Base-by-base conservation (phyloP, 2,329 filamentous ascomycete genomes). In the Fusarium floridanum region DNA sequence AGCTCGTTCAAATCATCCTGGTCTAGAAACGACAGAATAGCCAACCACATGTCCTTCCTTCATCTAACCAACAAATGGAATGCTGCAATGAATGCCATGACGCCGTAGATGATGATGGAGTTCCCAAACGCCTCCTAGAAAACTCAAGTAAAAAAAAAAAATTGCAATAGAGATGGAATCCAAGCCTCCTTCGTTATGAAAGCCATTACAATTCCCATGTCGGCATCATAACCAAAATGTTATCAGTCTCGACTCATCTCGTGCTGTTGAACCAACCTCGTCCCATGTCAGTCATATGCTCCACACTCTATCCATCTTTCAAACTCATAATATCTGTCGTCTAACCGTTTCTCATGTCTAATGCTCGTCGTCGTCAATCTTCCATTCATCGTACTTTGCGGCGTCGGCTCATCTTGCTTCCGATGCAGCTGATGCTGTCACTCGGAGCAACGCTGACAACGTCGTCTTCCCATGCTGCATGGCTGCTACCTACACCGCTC, bases 351-450 rank as follows among this genome's bases (percentile, higher is more conserved):
- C 41, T 71, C 55, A 56, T 62, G 36, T 34, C 62, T 56, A 63
- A 75, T 56, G 45, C 53, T 65, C 67, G 14, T 67, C 57, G n/a
- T 67, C 45, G 16, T 57, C 60, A 41, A 41, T 61, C 56, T 60
- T 62, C 50, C 41, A 61, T 66, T 68, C 29, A 79, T 73, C 76
- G 68, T 66, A 74, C 74, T 61, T 73, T 79, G 53, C 76, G 76
- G 50, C 73, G 73, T 60, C 79, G 73, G 67, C 77, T 75, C 74
- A 67, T 78, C 64, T 78, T 80, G 68, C 75, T 85, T 24, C 89
- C 90, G n/a, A 91, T 85, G 74, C 88, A 89, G 78, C 89, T 91
- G 66, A 92, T 90, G 76, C 90, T 91, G 78, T 92, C 90, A 75
- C 86, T 88, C 2, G 90, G 90, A 50, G 86, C 88, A 39, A 92